These are phyloP conservation scores for Hibiscus syriacus DNA, from an alignment of 345 rosid genomes.

Conservation along the genomic window DNA sequence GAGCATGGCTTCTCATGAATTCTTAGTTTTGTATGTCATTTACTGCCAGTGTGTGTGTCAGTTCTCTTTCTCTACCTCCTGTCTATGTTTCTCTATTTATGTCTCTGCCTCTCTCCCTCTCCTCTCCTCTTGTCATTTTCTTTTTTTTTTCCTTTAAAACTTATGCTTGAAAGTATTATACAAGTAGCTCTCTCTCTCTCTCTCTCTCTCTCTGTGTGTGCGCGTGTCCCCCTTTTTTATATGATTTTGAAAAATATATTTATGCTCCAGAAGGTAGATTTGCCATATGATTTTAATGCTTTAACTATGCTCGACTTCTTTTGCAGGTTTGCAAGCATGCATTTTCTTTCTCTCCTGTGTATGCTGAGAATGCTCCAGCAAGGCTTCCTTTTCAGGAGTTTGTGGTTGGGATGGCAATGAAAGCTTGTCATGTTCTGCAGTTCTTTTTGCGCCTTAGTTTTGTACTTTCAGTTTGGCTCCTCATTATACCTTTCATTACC, in stretches of 20 bases:
- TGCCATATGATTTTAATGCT: neutral
- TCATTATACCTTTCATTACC: conserved; percentile 86
- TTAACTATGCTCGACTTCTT: neutral
- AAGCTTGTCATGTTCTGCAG: conserved; percentile 87
- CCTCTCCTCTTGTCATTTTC: too few species aligned
- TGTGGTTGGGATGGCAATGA: conserved; percentile 85
- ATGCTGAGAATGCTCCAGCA: too few species aligned
- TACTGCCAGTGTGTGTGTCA: neutral
- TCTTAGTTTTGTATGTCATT: neutral
- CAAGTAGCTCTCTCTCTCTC: too few species aligned
- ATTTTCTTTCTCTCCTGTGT: conserved; percentile 93
- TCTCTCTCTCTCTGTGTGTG: too few species aligned
- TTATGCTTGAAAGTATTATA: too few species aligned
- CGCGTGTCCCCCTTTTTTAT: too few species aligned
- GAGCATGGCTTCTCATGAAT: neutral
- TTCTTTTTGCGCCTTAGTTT: conserved; percentile 90
- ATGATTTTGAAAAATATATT: too few species aligned
- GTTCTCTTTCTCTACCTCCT: neutral
- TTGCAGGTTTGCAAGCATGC: conserved; percentile 94
- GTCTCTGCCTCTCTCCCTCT: neutral
- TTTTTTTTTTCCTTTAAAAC: too few species aligned
- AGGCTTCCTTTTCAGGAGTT: conserved; percentile 99
- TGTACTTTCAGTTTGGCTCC: conserved; percentile 96
- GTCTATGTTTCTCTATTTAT: neutral
- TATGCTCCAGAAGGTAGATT: neutral